These are phyloP conservation scores for Colletotrichum magnum DNA, from an alignment of 2,329 filamentous ascomycete genomes.

Conservation along the genomic window DNA sequence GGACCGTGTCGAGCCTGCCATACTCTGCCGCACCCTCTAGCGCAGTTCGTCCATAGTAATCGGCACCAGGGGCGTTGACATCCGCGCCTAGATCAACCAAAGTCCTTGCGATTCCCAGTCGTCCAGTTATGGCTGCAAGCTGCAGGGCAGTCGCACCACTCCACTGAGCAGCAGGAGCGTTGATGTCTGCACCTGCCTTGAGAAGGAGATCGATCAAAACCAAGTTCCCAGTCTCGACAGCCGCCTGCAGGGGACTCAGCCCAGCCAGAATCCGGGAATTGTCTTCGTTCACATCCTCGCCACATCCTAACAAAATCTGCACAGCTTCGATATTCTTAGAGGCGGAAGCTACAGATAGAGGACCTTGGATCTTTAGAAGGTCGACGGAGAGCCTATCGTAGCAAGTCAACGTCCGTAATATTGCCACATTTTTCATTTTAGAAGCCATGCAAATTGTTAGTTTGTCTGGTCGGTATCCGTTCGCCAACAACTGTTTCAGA, in stretches of 20 bases:
- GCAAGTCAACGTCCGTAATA: neutral
- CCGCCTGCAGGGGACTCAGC: neutral
- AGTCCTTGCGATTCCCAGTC: neutral
- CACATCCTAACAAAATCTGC: neutral
- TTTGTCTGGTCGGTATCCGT: constrained; percentile 4
- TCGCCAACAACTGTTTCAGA: neutral
- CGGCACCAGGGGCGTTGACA: neutral
- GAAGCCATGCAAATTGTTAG: neutral
- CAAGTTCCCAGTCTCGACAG: neutral
- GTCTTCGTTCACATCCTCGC: neutral
- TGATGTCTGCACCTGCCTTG: neutral
- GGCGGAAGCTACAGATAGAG: neutral
- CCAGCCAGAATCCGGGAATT: rapidly evolving
- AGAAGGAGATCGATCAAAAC: neutral
- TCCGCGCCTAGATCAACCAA: constrained; percentile 8
- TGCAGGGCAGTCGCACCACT: constrained; percentile 1
- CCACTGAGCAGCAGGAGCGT: rapidly evolving
- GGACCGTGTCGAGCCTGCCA: constrained; percentile 5
- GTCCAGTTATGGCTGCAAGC: neutral
- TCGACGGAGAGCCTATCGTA: neutral
- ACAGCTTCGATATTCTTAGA: rapidly evolving
- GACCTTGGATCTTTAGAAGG: neutral
- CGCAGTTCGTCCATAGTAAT: neutral
- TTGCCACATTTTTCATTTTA: rapidly evolving
- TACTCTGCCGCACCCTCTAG: constrained; percentile 25